Conservation (phyloP, 345 rosid genomes). For the Tarenaya hassleriana region DNA sequence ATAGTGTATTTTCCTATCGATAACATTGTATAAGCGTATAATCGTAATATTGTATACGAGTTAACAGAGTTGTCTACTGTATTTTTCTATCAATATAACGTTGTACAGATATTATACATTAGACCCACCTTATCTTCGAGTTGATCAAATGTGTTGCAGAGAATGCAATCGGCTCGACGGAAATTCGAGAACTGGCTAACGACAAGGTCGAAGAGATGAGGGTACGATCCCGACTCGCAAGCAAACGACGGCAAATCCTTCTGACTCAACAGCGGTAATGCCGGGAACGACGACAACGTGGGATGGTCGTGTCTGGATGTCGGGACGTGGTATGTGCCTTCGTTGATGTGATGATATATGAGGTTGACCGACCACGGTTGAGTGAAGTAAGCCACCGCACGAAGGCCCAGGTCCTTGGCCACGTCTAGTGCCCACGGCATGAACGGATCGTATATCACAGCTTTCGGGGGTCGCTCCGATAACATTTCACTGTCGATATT, state of each 20-base stretch:
- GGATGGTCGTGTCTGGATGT: constrained; percentile 17
- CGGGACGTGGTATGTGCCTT: constrained; percentile 34
- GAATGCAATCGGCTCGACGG: constrained; percentile 30
- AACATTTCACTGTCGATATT: constrained; percentile 22
- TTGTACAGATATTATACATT: too few relatives aligned
- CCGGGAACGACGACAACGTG: constrained; percentile 24
- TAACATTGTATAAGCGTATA: too few relatives aligned
- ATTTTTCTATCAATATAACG: not conserved
- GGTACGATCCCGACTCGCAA: constrained; percentile 27
- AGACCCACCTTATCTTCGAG: constrained; percentile 41
- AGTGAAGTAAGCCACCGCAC: constrained; percentile 30
- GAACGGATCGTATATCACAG: constrained; percentile 41
- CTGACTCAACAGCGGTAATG: constrained; percentile 30
- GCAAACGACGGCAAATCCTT: constrained; percentile 38
- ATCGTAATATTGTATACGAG: too few relatives aligned
- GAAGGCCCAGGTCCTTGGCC: constrained; percentile 24
- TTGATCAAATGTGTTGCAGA: constrained; percentile 41
- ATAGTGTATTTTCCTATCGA: too few relatives aligned
- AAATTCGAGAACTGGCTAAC: constrained; percentile 35
- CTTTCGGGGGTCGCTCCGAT: constrained; percentile 24
- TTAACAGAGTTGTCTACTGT: too few relatives aligned
- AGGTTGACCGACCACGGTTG: constrained; percentile 35
- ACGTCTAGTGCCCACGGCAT: constrained; percentile 42
- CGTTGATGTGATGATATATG: constrained; percentile 28
- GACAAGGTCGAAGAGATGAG: not conserved